Conservation (phyloP, 345 rosid genomes). For the Mercurialis annua region DNA sequence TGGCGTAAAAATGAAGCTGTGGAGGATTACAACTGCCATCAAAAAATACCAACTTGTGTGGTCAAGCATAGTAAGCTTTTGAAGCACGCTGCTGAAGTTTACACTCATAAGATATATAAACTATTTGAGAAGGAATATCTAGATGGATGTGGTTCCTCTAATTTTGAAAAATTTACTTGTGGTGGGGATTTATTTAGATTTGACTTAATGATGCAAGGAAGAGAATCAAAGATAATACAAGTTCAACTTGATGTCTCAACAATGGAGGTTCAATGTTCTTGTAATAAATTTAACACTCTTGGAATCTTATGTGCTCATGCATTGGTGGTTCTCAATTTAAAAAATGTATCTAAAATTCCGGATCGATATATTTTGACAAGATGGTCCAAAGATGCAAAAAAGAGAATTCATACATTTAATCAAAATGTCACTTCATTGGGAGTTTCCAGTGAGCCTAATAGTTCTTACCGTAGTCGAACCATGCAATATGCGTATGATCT, state of each 20-base stretch:
- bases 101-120: background rate
- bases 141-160: background rate
- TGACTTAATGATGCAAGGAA: background rate
- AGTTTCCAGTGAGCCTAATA: background rate
- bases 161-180: background rate
- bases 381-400: slow-evolving; percentile 1
- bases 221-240: background rate
- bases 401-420: background rate
- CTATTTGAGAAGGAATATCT: background rate
- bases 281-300: background rate
- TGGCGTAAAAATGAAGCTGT: background rate
- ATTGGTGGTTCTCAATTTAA: background rate
- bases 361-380: background rate
- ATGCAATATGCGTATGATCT: background rate
- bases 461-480: background rate
- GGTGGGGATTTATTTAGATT: background rate
- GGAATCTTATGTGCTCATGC: background rate
- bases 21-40: background rate
- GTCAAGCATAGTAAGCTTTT: background rate
- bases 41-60: background rate
- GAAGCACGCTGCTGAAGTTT: slow-evolving; percentile 2
- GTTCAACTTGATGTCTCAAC: background rate
- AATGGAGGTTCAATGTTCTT: background rate
- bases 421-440: background rate
- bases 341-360: background rate